Conservation (phyloP, 305 asterid species). For the Fraxinus velutina region DNA sequence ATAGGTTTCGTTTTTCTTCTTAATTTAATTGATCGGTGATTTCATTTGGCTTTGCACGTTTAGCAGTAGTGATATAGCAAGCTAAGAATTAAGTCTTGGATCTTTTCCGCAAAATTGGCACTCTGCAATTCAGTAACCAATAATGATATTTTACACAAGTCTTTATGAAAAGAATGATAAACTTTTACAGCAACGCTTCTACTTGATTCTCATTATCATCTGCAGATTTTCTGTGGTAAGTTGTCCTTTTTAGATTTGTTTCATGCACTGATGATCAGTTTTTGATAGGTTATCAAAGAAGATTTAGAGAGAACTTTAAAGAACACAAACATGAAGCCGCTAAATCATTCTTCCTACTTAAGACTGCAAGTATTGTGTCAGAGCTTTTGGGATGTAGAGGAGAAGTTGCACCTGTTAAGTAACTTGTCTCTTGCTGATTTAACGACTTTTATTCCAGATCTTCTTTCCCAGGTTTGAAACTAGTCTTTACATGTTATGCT, state of each 20-base stretch:
- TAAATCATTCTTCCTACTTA: conserved; percentile 75
- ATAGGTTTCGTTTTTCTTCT: not conserved
- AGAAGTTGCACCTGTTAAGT: conserved; percentile 61
- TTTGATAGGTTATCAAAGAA: conserved; percentile 82
- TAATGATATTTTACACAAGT: not conserved
- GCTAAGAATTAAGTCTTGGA: not conserved
- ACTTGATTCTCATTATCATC: conserved; percentile 19
- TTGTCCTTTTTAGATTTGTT: conserved; percentile 12
- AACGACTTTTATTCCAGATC: conserved; percentile 66
- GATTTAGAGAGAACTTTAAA: conserved; percentile 81
- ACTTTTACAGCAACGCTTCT: not conserved
- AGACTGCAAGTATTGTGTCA: conserved; percentile 82
- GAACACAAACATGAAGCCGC: conserved; percentile 94
- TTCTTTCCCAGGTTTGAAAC: conserved; percentile 77
- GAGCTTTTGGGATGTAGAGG: conserved; percentile 86
- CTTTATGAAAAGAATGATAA: not conserved
- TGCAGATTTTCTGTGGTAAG: conserved; percentile 6
- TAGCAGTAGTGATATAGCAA: not conserved
- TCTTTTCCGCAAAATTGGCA: conserved; percentile 5
- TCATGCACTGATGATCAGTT: conserved; percentile 30
- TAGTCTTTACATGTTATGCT: not conserved
- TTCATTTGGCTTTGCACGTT: not conserved
- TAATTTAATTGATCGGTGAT: not conserved
- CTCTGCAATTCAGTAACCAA: conserved; percentile 8
- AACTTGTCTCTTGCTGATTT: conserved; percentile 67